phyloP scores from a whole-genome alignment of 768 basidiomycete genomes.

The Zangia roseola region DNA sequence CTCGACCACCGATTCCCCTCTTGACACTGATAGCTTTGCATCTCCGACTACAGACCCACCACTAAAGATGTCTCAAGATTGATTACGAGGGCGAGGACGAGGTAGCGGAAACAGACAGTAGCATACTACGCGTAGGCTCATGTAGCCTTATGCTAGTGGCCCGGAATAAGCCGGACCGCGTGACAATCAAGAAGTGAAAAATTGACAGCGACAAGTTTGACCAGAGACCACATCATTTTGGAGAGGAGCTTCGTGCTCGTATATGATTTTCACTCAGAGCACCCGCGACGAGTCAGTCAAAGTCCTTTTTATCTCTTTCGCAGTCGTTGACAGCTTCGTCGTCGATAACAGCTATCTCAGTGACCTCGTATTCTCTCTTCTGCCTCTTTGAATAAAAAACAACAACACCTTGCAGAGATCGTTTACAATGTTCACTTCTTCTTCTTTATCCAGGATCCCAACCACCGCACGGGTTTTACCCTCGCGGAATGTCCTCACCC shows the following conservation, averaged over 20 bases:
- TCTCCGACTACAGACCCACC: no score
- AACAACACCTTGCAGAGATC: neutral
- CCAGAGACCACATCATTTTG: neutral
- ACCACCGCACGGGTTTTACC: conserved; percentile 11
- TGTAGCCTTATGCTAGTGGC: no score
- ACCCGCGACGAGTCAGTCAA: conserved; percentile 36
- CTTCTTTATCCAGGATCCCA: neutral
- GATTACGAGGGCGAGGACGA: no score
- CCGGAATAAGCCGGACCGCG: no score
- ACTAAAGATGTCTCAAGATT: no score
- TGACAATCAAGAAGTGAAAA: neutral
- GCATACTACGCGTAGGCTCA: no score
- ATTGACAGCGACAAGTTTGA: neutral
- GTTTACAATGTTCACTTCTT: conserved; percentile 11
- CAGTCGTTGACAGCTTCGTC: conserved; percentile 1
- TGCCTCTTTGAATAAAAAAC: conserved; percentile 17
- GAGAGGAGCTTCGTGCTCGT: conserved; percentile 24
- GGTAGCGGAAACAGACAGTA: no score
- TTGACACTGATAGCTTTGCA: neutral
- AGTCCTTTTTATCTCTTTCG: neutral
- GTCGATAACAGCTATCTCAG: conserved; percentile 30
- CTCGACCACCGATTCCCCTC: neutral
- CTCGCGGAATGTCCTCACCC: conserved; percentile 18
- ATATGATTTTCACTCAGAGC: conserved; percentile 33
- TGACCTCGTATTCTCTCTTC: conserved; percentile 31